Evolutionary conservation across 140 eudicot species (phyloP), one percentile per base, ranked within the genome.

Genomic region (Bidens hawaiensis): DNA sequence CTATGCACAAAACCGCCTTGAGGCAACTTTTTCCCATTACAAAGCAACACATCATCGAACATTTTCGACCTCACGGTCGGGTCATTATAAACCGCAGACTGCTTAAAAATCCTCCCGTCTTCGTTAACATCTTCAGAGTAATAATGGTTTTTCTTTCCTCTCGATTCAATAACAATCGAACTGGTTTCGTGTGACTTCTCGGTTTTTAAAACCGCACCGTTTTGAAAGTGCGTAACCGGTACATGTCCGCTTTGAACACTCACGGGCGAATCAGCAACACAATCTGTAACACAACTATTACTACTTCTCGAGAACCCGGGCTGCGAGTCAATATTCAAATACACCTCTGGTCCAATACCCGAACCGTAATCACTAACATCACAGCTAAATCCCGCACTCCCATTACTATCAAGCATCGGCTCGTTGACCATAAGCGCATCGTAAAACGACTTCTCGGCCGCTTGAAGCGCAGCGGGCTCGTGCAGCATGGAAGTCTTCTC

Each of bases 381-480:
- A 36, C 71, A 62, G 67, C 53, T 60, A 72, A 74, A 64, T 55
- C 71, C 68, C 8, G 75, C 68, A 43, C 68, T 55, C 58, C 40
- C 71, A 65, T 66, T 43, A 14, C 42, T 43, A 60, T 10, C 4
- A 4, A 60, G 36, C 43, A 75, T 64, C 76, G 95, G 83, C 62
- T 70, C 59, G 21, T 72, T 71, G 50, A 79, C 82, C 71, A 81
- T 85, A 25, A 90, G 81, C 49, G 70, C 97, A 17, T 90, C 95
- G 31, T 81, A 86, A 42, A 90, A 78, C 0, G 97, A 86, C 64
- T 77, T 90, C 48, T 90, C 97, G 1, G 95, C 87, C 3, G 95
- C 97, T 73, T 79, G 82, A 69, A 90, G 87, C 43, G 94, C 97
- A 10, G 95, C 85, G 55, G 97, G 81, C 36, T 75, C 94, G 26